These are phyloP conservation scores for Arthroderma sp. DNA, from an alignment of 2,329 filamentous ascomycete genomes.

Conservation along the genomic window DNA sequence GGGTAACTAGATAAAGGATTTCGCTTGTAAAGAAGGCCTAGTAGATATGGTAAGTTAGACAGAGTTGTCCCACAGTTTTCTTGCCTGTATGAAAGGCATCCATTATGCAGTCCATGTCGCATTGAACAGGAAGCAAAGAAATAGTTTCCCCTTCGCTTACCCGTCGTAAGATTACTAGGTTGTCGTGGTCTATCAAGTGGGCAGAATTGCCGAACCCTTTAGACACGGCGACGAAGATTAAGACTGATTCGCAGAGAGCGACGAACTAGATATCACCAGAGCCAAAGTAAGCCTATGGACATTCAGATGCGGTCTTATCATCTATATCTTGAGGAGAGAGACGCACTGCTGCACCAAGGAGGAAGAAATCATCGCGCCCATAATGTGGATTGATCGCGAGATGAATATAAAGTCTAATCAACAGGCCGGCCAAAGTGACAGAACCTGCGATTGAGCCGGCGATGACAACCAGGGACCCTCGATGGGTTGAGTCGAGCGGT, in stretches of 20 bases:
- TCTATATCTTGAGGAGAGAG: not conserved
- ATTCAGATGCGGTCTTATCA: no score
- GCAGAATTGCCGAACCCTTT: conserved; percentile 27
- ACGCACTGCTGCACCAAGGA: conserved; percentile 25
- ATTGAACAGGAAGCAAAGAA: not conserved
- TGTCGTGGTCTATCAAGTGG: conserved; percentile 17
- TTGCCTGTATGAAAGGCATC: not conserved
- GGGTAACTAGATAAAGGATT: conserved; percentile 32
- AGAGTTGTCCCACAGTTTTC: not conserved
- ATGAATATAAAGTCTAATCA: conserved; percentile 30
- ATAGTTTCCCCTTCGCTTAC: conserved; percentile 15
- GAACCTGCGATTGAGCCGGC: conserved; percentile 28
- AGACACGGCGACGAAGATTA: conserved; percentile 23
- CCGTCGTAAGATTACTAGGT: conserved; percentile 20
- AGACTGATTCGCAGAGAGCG: conserved; percentile 23
- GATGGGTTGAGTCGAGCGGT: conserved; percentile 29
- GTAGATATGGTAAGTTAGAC: conserved; percentile 11
- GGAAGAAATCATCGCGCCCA: conserved; percentile 25
- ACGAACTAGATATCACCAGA: conserved; percentile 17
- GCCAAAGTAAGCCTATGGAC: not conserved
- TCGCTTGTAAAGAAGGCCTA: conserved; percentile 28
- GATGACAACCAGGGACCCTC: conserved; percentile 31
- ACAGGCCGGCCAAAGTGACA: conserved; percentile 25
- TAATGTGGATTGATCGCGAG: conserved; percentile 23
- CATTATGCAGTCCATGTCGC: no score